Base-by-base conservation (phyloP, 2,329 filamentous ascomycete genomes). In the Beauveria bassiana region DNA sequence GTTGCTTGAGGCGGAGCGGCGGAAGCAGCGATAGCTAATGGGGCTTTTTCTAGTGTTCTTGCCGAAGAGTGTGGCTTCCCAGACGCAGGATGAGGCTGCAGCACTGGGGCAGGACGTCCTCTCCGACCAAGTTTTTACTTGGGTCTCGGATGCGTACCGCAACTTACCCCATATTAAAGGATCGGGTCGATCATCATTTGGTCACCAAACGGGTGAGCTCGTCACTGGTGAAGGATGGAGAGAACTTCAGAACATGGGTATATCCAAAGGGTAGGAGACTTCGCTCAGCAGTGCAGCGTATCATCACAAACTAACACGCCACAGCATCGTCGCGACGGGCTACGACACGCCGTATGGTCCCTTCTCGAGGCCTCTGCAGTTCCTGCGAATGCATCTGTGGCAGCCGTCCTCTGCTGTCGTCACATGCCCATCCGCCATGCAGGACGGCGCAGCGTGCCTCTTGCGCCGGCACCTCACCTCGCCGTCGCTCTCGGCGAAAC, bases 221-320 rank as follows among this genome's bases (percentile, higher is more conserved):
- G 77, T 88, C 42, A 87, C 86, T 0, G 80, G 81, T 1, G 81
- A 87, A 65, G 88, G 89, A 31, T 91, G 88, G 88, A 77, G 79
- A 45, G 75, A 78, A 46, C 75, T 89, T 2, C 84, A 87, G 65
- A 76, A 79, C 1, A 82, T 86, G 65, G 85, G 85, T 0, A 79
- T 83, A 18, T 70, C 75, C 38, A 81, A 83, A 64, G 86, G 86
- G 72, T 71, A 65, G 63, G 69, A 34, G n/a, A 18, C 3, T 3
- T 3, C 31, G n/a, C 40, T 52, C 18, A 16, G 4, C 28, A 59
- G 45, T 16, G 28, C 5, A 24, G 4, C 3, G 31, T 16, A 52
- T 10, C 24, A 24, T 5, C 6, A 2, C 8, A 26, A 12, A 24
- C 42, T 55, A 54, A 56, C 20, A 24, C 26, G 12, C 16, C 43